These are phyloP conservation scores for Skeletonema potamos DNA, from an alignment of 108 stramenopile species.

Conservation along the genomic window DNA sequence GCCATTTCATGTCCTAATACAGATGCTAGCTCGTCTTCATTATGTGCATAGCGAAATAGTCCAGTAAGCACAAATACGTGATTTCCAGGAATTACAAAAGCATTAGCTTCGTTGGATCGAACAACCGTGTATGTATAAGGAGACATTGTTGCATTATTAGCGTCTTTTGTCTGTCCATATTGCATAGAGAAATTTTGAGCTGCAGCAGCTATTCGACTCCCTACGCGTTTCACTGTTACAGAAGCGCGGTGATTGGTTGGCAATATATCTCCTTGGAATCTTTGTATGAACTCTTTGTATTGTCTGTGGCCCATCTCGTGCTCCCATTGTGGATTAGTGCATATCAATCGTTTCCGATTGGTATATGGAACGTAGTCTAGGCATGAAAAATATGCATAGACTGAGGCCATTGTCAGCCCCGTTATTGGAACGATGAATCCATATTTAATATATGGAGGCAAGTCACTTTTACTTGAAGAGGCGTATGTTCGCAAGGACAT, in stretches of 20 bases:
- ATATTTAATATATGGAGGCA: slow-evolving; percentile 14
- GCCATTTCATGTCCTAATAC: slow-evolving; percentile 70
- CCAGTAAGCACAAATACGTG: slow-evolving; percentile 84
- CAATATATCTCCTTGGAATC: slow-evolving; percentile 52
- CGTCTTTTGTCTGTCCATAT: not conserved
- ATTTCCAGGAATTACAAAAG: slow-evolving; percentile 84
- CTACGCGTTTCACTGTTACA: slow-evolving; percentile 69
- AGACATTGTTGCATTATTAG: not conserved
- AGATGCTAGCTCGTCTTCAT: slow-evolving; percentile 85
- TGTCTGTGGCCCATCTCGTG: slow-evolving; percentile 44
- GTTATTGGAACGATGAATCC: slow-evolving; percentile 34
- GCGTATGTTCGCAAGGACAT: not conserved
- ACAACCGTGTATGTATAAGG: slow-evolving; percentile 78
- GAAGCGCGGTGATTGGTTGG: slow-evolving; percentile 69
- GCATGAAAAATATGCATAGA: slow-evolving; percentile 55
- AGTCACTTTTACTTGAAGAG: not conserved
- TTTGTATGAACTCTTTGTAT: slow-evolving; percentile 55
- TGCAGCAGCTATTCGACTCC: slow-evolving; percentile 69
- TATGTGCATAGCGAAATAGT: slow-evolving; percentile 63
- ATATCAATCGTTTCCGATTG: slow-evolving; percentile 66
- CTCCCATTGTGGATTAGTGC: slow-evolving; percentile 60
- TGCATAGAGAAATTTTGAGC: slow-evolving; percentile 37
- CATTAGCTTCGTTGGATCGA: slow-evolving; percentile 74
- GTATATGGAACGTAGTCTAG: slow-evolving; percentile 76
- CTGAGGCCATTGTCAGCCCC: slow-evolving; percentile 34